Conservation (phyloP, 129 eudicot genomes). For the Flaveria bidentis region DNA sequence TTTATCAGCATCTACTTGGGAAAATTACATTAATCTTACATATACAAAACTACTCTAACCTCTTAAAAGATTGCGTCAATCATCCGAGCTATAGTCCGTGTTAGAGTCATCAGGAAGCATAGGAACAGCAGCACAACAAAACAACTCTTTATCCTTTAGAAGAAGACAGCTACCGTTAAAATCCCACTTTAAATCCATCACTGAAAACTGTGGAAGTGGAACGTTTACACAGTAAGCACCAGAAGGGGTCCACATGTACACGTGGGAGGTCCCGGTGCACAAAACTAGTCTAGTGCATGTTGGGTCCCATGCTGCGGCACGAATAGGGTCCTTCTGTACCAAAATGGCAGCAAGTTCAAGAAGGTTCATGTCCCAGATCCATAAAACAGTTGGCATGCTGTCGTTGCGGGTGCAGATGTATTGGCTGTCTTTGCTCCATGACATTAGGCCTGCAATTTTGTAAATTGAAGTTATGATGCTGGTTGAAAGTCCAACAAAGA, state of each 20-base stretch:
- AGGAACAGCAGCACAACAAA: conserved; percentile 86
- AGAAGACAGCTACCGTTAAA: conserved; percentile 81
- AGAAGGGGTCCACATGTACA: conserved; percentile 99
- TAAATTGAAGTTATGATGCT: not conserved
- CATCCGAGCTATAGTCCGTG: conserved; percentile 91
- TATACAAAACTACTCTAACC: conserved; percentile 32
- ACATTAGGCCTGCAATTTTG: conserved; percentile 71
- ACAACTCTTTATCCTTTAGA: conserved; percentile 81
- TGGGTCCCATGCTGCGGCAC: conserved; percentile 97
- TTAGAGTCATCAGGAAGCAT: conserved; percentile 67
- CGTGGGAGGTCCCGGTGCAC: conserved; percentile 80
- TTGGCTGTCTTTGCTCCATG: conserved; percentile 90
- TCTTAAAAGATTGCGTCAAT: conserved; percentile 36
- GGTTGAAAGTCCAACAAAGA: conserved; percentile 4
- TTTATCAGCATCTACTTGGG: conserved; percentile 13
- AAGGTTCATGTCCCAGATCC: conserved; percentile 93
- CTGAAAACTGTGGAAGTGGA: conserved; percentile 73
- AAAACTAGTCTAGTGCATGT: conserved; percentile 68
- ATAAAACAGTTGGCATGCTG: conserved; percentile 83
- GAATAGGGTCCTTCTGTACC: conserved; percentile 85
- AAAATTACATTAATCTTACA: conserved; percentile 27
- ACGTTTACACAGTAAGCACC: conserved; percentile 94
- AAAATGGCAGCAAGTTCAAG: conserved; percentile 92
- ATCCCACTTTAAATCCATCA: conserved; percentile 84
- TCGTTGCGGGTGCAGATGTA: conserved; percentile 91